phyloP scores from a whole-genome alignment of 305 asterid genomes.

The Petunia hybrid region DNA sequence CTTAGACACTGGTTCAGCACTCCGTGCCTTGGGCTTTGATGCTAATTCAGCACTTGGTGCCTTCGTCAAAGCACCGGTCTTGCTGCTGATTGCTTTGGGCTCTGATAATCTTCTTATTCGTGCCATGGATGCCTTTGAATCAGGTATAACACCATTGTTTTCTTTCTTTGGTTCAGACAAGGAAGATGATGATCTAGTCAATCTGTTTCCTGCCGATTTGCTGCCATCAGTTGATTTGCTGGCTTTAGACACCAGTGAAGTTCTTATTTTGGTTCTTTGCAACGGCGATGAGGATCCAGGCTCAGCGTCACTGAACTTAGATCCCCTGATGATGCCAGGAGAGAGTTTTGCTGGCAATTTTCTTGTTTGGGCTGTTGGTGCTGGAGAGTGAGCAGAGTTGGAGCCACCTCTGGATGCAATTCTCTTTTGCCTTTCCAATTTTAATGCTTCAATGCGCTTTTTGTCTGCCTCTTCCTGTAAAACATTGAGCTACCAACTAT shows the following conservation, averaged over 20 bases:
- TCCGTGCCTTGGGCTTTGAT: slow-evolving; percentile 51
- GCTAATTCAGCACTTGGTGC: slow-evolving; percentile 61
- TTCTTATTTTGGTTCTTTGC: slow-evolving; percentile 92
- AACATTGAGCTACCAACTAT: not conserved
- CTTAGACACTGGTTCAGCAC: slow-evolving; percentile 47
- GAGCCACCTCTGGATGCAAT: slow-evolving; percentile 78
- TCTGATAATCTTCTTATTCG: slow-evolving; percentile 89
- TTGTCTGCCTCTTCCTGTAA: slow-evolving; percentile 85
- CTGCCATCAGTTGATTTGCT: slow-evolving; percentile 62
- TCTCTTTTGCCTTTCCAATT: slow-evolving; percentile 88
- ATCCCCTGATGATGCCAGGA: slow-evolving; percentile 70
- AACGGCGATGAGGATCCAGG: slow-evolving; percentile 94
- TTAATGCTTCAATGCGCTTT: slow-evolving; percentile 81
- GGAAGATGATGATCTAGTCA: slow-evolving; percentile 78
- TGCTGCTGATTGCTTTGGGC: slow-evolving; percentile 67
- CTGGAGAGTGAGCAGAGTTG: slow-evolving; percentile 54
- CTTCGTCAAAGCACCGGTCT: slow-evolving; percentile 53
- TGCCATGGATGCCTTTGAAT: slow-evolving; percentile 71
- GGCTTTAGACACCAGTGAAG: slow-evolving; percentile 63
- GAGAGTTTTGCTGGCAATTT: slow-evolving; percentile 73
- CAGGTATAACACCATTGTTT: slow-evolving; percentile 59
- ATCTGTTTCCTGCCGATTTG: slow-evolving; percentile 62
- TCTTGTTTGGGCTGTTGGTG: slow-evolving; percentile 56
- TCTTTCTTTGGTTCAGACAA: slow-evolving; percentile 74
- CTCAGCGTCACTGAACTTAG: slow-evolving; percentile 92